Percentiles rank a stretch among this genome's conserved stretches.
Evolutionary conservation across 495 filamentous ascomycete genomes (phyloP).

Genomic region (Aspergillus haitiensis): DNA sequence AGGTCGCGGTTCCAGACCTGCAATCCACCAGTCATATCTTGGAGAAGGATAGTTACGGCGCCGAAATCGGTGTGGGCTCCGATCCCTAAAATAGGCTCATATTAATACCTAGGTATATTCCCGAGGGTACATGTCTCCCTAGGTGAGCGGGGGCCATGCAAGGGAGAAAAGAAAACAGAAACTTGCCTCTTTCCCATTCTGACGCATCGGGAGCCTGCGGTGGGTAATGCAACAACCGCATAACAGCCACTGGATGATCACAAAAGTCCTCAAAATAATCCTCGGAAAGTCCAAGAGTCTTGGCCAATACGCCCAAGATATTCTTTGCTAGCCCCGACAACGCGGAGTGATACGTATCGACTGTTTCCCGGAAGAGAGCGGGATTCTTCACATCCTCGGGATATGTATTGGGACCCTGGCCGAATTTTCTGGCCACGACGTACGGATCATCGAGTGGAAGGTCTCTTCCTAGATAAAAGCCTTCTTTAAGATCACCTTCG

Average conservation of each 20-base stretch:
- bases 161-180: background rate
- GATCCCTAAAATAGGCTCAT: constrained; percentile 27
- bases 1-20: constrained; percentile 43
- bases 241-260: constrained; percentile 33
- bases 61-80: constrained; percentile 57
- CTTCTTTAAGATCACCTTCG: constrained; percentile 49
- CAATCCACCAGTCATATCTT: constrained; percentile 41
- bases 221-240: constrained; percentile 50
- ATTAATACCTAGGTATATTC: background rate
- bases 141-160: background rate
- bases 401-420: constrained; percentile 49
- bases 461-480: constrained; percentile 43
- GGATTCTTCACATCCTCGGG: constrained; percentile 38
- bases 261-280: constrained; percentile 43
- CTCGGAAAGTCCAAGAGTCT: constrained; percentile 38
- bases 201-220: constrained; percentile 38
- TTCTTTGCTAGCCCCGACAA: constrained; percentile 27
- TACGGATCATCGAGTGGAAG: constrained; percentile 34
- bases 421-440: constrained; percentile 33
- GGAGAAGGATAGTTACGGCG: constrained; percentile 46
- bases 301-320: constrained; percentile 40
- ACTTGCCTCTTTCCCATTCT: constrained; percentile 23
- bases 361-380: constrained; percentile 29
- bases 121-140: background rate
- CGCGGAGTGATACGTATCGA: constrained; percentile 29